These are phyloP conservation scores for Penicillium sp. DNA, from an alignment of 2,329 filamentous ascomycete species.

Conservation along the genomic window DNA sequence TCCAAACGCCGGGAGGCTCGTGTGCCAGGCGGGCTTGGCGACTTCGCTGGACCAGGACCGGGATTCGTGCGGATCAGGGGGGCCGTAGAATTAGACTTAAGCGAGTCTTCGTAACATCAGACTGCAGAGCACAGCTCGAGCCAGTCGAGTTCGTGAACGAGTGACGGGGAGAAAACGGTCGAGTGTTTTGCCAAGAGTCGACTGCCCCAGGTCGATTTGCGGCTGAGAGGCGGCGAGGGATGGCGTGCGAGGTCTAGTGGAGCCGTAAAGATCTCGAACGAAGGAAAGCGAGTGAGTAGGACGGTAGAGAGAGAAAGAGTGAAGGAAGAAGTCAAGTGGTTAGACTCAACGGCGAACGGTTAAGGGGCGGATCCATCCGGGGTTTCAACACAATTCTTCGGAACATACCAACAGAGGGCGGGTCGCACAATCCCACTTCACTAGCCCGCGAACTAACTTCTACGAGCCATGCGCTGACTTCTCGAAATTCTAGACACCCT, in stretches of 20 bases:
- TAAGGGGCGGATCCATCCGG: slow-evolving; percentile 7
- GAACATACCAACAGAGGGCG: slow-evolving; percentile 2
- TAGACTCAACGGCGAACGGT: not conserved
- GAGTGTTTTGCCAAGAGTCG: not conserved
- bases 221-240: not conserved
- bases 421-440: not conserved
- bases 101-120: slow-evolving; percentile 6
- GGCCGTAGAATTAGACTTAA: slow-evolving; percentile 2
- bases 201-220: not conserved
- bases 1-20: slow-evolving; percentile 14
- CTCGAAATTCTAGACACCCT: slow-evolving; percentile 4
- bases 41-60: slow-evolving; percentile 1
- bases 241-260: not conserved
- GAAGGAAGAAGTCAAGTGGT: not conserved
- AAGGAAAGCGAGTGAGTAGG: not conserved
- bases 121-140: slow-evolving; percentile 6
- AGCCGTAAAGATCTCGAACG: not conserved
- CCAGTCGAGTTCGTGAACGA: slow-evolving; percentile 11
- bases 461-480: not conserved
- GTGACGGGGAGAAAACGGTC: not conserved
- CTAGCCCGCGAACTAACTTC: not conserved
- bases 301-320: not conserved
- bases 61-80: not conserved
- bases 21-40: slow-evolving; percentile 16
- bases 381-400: slow-evolving; percentile 2